These are phyloP conservation scores for Podospora pseudopauciseta DNA, from an alignment of 495 filamentous ascomycete genomes.

Conservation along the genomic window DNA sequence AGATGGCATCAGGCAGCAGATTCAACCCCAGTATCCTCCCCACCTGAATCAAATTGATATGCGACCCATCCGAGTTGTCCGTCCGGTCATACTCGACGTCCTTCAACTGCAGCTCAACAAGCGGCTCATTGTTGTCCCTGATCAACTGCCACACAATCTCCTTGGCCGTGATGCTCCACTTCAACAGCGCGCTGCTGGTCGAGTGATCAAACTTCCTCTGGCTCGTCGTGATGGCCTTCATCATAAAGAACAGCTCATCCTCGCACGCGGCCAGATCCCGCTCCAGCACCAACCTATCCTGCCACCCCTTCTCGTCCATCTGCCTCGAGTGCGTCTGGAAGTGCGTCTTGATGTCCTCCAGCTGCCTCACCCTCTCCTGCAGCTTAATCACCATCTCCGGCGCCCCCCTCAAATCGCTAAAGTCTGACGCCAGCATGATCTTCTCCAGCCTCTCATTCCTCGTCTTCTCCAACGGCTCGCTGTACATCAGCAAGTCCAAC, in stretches of 20 bases:
- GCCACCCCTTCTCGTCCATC: conserved; percentile 86
- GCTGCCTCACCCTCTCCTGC: conserved; percentile 85
- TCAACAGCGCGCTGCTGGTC: conserved; percentile 71
- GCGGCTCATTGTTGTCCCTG: conserved; percentile 73
- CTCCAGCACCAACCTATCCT: conserved; percentile 80
- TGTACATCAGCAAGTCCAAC: conserved; percentile 89
- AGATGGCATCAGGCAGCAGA: conserved; percentile 81
- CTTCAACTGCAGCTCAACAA: conserved; percentile 90
- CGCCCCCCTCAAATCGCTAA: conserved; percentile 90
- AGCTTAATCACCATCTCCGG: conserved; percentile 90
- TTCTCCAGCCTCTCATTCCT: conserved; percentile 89
- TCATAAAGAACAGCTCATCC: conserved; percentile 98
- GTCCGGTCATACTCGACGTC: conserved; percentile 89
- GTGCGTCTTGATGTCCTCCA: conserved; percentile 94
- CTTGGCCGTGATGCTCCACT: conserved; percentile 83
- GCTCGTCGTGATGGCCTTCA: conserved; percentile 98
- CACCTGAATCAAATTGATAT: conserved; percentile 86
- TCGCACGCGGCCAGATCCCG: conserved; percentile 84
- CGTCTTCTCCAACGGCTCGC: conserved; percentile 92
- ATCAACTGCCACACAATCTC: conserved; percentile 98
- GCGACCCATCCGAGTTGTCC: conserved; percentile 94
- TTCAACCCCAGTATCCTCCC: conserved; percentile 81
- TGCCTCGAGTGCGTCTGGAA: conserved; percentile 90
- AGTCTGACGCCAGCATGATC: conserved; percentile 99
- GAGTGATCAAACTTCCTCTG: conserved; percentile 79